phyloP scores from a whole-genome alignment of 148 eudicot genomes.

The Rhododendron ferrugineum region DNA sequence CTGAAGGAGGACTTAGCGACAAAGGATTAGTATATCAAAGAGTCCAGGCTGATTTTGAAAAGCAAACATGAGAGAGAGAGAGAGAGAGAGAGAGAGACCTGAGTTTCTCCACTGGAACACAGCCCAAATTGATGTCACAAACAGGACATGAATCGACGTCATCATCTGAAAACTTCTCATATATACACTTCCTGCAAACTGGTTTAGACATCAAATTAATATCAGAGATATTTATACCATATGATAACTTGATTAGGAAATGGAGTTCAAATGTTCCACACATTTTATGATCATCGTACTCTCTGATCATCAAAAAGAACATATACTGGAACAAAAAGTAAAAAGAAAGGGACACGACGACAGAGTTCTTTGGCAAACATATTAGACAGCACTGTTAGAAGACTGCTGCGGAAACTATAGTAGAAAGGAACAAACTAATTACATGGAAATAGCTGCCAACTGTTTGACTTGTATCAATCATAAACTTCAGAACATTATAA shows the following conservation, averaged over 20 bases:
- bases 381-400: neutral
- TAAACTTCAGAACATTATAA: too few species aligned
- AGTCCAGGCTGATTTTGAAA: neutral
- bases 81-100: constrained; percentile 35
- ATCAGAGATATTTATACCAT: neutral
- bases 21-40: neutral
- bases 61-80: neutral
- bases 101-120: constrained; percentile 75
- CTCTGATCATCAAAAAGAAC: neutral
- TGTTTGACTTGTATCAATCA: too few species aligned
- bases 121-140: constrained; percentile 70
- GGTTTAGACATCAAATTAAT: constrained; percentile 9
- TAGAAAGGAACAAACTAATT: too few species aligned
- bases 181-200: constrained; percentile 94
- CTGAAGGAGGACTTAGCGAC: neutral
- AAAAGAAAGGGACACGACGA: neutral
- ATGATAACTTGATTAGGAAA: neutral
- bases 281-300: neutral
- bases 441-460: too few species aligned
- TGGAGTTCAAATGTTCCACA: neutral
- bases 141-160: constrained; percentile 76
- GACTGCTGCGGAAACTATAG: neutral
- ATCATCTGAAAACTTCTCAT: constrained; percentile 69
- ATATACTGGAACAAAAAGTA: neutral
- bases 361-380: neutral